Conservation (phyloP, 768 basidiomycete genomes). For the Gloeostereum incarnatum region DNA sequence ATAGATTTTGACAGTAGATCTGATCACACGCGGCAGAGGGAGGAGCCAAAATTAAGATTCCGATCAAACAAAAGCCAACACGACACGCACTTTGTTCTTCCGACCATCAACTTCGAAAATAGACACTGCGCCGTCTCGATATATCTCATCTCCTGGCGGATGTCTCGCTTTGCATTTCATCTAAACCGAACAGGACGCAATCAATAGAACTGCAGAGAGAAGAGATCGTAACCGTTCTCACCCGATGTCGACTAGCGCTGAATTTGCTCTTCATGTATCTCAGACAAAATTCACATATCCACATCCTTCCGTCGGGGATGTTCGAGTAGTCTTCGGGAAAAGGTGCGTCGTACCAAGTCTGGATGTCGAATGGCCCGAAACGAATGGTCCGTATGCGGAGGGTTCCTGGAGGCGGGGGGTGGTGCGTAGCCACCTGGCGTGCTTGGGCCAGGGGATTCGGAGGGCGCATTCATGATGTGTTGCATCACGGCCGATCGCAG, state of each 20-base stretch:
- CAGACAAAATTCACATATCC: slow-evolving; percentile 97
- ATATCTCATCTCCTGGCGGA: slow-evolving; percentile 98
- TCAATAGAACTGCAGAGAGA: slow-evolving; percentile 1
- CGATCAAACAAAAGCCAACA: neutral
- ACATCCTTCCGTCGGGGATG: slow-evolving; percentile 85
- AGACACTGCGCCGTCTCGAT: slow-evolving; percentile 79
- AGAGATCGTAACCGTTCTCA: slow-evolving; percentile 26
- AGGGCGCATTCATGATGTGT: slow-evolving; percentile 24
- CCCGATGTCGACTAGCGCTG: slow-evolving; percentile 77
- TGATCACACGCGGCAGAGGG: slow-evolving; percentile 16
- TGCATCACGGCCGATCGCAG: slow-evolving; percentile 49
- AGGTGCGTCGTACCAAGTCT: slow-evolving; percentile 98
- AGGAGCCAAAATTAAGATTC: neutral
- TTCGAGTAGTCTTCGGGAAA: slow-evolving; percentile 96
- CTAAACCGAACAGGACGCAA: slow-evolving; percentile 27
- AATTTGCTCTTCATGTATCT: slow-evolving; percentile 97
- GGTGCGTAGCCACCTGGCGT: slow-evolving; percentile 26
- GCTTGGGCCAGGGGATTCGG: slow-evolving; percentile 31
- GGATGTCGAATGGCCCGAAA: slow-evolving; percentile 86
- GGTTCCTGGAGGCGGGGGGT: slow-evolving; percentile 15
- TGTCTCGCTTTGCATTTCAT: slow-evolving; percentile 92
- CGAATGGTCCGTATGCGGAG: slow-evolving; percentile 82
- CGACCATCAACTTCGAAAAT: slow-evolving; percentile 98
- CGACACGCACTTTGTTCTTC: slow-evolving; percentile 85
- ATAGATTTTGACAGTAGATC: slow-evolving; percentile 99